Evolutionary conservation across 306 rosid species (phyloP).

Genomic region (Alnus glutinosa): DNA sequence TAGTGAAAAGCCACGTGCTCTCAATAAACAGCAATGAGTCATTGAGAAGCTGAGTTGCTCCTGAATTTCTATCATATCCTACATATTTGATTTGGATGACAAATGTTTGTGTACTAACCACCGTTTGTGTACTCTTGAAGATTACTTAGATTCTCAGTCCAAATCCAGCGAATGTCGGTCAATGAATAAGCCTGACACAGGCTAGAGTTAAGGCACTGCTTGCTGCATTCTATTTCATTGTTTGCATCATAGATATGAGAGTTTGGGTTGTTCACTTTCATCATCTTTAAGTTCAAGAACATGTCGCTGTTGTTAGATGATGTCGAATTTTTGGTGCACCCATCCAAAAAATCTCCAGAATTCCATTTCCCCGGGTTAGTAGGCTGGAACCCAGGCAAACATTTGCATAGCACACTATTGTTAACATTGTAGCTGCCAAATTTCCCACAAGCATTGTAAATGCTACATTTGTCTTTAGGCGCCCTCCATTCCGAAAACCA

Average conservation of each 20-base stretch:
- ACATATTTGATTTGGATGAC: not conserved
- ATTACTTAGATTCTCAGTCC: constrained; percentile 21
- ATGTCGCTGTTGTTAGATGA: too few relatives aligned
- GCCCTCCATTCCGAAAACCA: fast-evolving
- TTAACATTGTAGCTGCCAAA: constrained; percentile 20
- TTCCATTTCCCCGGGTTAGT: not conserved
- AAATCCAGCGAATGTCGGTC: constrained; percentile 14
- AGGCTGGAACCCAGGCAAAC: too few relatives aligned
- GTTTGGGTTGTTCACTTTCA: not conserved
- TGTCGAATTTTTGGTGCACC: too few relatives aligned
- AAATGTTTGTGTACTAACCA: constrained; percentile 9
- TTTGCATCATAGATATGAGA: not conserved
- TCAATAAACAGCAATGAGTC: constrained; percentile 1
- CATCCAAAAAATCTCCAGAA: not conserved
- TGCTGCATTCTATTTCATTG: not conserved
- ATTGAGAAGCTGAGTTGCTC: not conserved
- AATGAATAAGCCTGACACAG: constrained; percentile 33
- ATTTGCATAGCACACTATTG: too few relatives aligned
- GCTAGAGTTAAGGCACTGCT: not conserved
- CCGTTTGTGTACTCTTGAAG: constrained; percentile 3
- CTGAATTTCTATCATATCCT: too few relatives aligned
- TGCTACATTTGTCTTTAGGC: constrained; percentile 21
- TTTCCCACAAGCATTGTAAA: constrained; percentile 31
- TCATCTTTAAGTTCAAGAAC: constrained; percentile 25
- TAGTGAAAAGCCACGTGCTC: not conserved